These are phyloP conservation scores for Apiotrichum mycotoxinovorans DNA, from an alignment of 1,284 basidiomycete genomes.

Conservation along the genomic window DNA sequence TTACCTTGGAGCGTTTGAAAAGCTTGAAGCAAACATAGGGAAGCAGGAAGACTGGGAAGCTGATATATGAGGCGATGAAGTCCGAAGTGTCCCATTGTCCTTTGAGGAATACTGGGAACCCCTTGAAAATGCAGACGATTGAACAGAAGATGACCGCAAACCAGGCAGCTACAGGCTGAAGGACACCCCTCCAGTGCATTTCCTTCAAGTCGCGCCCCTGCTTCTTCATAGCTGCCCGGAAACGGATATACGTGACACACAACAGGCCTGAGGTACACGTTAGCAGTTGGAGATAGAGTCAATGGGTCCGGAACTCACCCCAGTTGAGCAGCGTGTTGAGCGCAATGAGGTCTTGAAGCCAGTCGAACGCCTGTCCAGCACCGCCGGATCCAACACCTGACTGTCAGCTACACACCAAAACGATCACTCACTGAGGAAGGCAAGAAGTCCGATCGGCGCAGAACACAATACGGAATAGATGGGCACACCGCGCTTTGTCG, in stretches of 20 bases:
- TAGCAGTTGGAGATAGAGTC: constrained; percentile 54
- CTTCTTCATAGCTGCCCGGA: constrained; percentile 27
- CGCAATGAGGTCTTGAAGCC: constrained; percentile 66
- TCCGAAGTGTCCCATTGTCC: constrained; percentile 15
- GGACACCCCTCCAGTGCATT: constrained; percentile 22
- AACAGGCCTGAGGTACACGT: constrained; percentile 54
- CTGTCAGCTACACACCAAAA: too few species aligned
- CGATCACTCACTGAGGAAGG: constrained; percentile 56
- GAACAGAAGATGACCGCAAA: constrained; percentile 20
- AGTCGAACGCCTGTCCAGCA: constrained; percentile 67
- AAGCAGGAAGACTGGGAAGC: constrained; percentile 60
- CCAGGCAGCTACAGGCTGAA: constrained; percentile 30
- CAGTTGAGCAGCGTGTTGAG: constrained; percentile 61
- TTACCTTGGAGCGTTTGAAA: constrained; percentile 29
- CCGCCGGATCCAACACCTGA: constrained; percentile 50
- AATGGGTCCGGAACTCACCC: constrained; percentile 49
- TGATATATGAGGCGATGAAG: constrained; percentile 32
- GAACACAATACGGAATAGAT: constrained; percentile 64
- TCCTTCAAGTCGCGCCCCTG: constrained; percentile 24
- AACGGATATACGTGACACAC: constrained; percentile 26
- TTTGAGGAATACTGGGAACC: constrained; percentile 26
- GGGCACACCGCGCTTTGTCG: constrained; percentile 68
- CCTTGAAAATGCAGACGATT: constrained; percentile 27
- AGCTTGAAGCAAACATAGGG: constrained; percentile 57
- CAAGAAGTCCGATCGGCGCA: constrained; percentile 57